These are phyloP conservation scores for Candida stauntonica DNA, from an alignment of 805 yeast species.

Conservation along the genomic window DNA sequence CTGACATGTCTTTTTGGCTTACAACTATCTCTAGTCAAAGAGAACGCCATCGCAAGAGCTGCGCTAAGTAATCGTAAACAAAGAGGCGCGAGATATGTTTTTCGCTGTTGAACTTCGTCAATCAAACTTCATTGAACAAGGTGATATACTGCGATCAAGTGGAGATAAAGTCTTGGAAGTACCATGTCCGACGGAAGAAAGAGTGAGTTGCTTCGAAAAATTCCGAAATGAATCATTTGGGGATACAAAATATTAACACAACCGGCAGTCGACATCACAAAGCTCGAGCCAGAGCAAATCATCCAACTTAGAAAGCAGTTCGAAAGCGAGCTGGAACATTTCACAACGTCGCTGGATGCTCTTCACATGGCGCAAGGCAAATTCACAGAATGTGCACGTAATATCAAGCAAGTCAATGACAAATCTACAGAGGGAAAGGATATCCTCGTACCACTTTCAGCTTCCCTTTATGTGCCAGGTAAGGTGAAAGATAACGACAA, in stretches of 20 bases:
- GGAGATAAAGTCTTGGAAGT: not conserved
- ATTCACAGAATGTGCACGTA: constrained; percentile 73
- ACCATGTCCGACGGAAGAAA: constrained; percentile 15
- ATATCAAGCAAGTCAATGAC: constrained; percentile 52
- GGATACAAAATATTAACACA: not conserved
- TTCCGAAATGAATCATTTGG: not conserved
- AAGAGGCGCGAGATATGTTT: not conserved
- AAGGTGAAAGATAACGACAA: constrained; percentile 56
- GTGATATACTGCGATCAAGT: no score
- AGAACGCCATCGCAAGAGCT: no score
- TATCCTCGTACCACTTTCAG: constrained; percentile 80
- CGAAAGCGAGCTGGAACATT: constrained; percentile 81
- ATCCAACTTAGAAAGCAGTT: constrained; percentile 77
- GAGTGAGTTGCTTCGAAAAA: constrained; percentile 7
- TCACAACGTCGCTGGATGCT: constrained; percentile 79
- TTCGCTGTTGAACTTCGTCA: no score
- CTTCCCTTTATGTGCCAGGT: constrained; percentile 89
- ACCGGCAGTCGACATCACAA: constrained; percentile 54
- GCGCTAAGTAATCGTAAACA: no score
- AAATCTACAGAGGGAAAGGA: constrained; percentile 42
- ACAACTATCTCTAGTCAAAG: no score
- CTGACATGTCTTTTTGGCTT: constrained; percentile 8
- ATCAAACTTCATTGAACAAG: no score
- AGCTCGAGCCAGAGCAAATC: constrained; percentile 79
- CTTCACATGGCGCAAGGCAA: constrained; percentile 76